Base-by-base conservation (phyloP, 192 early-diverging fungal species). In the Helicostylum pulchrum region DNA sequence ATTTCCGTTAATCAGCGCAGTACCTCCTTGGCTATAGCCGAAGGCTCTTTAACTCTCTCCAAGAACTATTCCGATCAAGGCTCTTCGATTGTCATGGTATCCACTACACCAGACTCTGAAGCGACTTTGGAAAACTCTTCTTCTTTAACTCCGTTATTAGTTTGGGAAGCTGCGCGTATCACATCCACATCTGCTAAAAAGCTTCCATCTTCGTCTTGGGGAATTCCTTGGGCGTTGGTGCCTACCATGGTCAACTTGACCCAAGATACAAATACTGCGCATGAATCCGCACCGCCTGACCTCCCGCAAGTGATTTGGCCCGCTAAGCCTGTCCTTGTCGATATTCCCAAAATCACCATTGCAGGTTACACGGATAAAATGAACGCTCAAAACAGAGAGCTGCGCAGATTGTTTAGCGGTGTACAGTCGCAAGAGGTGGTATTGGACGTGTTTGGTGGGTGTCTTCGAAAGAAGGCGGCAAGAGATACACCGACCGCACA, bases 151-250 rank as follows among this genome's bases (percentile, higher is more conserved):
- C 68, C 68, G 2, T 43, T 70, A 17, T 20, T 70, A 7, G 68
- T 64, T 23, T 70, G 68, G 68, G 68, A 70, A 49, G 60, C 68
- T 14, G 53, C 68, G 7, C 20, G n/a, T 58, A 34, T 58, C 11
- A 20, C 15, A 9, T 43, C 2, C 17, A 43, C 42, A 0, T 34
- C 56, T 20, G 21, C 56, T 11, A 56, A 52, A 12, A 31, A 48
- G 7, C 10, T 20, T 36, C 31, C 47, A 17, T 36, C 17, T 8
- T 50, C 61, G 7, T 62, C 61, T 9, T 73, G 71, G 71, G 71
- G 71, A 48, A 73, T 73, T 26, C 71, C 71, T 53, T 73, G 66
- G 62, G 36, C 68, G 2, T 51, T 73, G 20, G 71, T 73, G 7
- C 71, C 71, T 14, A 53, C 61, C 12, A 73, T 73, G 71, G 67